Base-by-base conservation (phyloP, 306 rosid genomes). In the Prunus armeniaca region DNA sequence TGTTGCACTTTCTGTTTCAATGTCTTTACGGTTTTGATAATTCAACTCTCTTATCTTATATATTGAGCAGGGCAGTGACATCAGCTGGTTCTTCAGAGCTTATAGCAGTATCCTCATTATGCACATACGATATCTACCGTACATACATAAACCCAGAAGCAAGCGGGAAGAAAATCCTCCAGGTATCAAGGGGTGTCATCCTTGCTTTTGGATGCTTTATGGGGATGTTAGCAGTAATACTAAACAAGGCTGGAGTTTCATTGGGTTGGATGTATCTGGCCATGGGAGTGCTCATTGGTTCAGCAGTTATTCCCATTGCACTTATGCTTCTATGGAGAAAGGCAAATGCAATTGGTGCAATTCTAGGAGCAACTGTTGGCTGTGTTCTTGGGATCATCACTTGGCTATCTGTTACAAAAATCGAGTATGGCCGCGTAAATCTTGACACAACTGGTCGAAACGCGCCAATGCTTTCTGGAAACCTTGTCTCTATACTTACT, bases 1-100 rank as follows among this genome's bases (percentile, higher is more conserved):
- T 34, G 41, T 5, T 34, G 41, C 41, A 34, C 41, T 46, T 46
- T 46, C 13, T 46, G 20, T 51, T 51, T 12, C 56, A 43, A 12
- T 65, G 41, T 34, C 54, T 76, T 65, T 27, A 54, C 65, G 52
- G 61, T 79, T 47, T 71, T 9, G 22, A 60, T 66, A 55, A 63
- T 13, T 17, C 20, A 50, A 28, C 54, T 57, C 11, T 18, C 14
- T 20, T 67, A 66, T 71, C 27, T 25, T 25, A 25, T 25, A 20
- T 73, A 54, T 75, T 74, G 25, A 84, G 9, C 88, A 94, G 98
- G 97, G 96, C 96, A 32, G 97, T 94, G 84, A 94, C 98, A 43
- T 94, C 98, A 41, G 97, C 98, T 73, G 98, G 98, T 76, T 94
- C 97, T 19, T 91, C 98, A 2, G 98, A 94, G 79, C 83, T 94